A percentile compares a stretch with the other conserved stretches of the same genome.
Evolutionary conservation across 495 filamentous ascomycete species (phyloP).

Genomic region (Aspergillus baeticus): DNA sequence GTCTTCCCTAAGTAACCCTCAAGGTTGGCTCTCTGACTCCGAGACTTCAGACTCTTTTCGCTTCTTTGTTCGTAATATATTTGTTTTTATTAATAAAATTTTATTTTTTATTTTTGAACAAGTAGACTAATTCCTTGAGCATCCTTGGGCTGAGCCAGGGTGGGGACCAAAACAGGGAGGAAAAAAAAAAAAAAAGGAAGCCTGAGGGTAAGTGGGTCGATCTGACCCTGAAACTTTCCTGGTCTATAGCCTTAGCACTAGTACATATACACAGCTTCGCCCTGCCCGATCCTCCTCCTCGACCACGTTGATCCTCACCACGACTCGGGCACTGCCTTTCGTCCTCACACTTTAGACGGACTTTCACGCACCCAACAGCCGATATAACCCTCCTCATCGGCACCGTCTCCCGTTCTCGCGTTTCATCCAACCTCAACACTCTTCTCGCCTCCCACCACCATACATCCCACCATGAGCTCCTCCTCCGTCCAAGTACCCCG

Average conservation of each 20-base stretch:
- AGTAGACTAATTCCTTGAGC: constrained; percentile 1
- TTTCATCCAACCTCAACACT: neutral
- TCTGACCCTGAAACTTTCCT: constrained; percentile 27
- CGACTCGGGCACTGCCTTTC: neutral
- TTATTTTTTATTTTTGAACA: constrained; percentile 6
- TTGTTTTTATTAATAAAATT: neutral
- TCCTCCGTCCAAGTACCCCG: constrained; percentile 40
- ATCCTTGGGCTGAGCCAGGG: constrained; percentile 7
- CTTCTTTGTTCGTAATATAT: neutral
- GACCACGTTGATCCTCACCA: neutral
- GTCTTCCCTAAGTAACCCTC: no score
- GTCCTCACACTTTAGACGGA: neutral
- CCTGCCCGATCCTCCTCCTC: constrained; percentile 1
- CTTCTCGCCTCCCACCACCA: neutral
- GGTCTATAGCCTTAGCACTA: constrained; percentile 10
- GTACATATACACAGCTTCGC: constrained; percentile 17
- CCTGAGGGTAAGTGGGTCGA: constrained; percentile 25
- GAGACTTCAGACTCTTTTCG: neutral
- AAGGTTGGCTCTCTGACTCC: no score
- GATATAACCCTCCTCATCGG: neutral
- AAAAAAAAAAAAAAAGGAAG: constrained; percentile 13
- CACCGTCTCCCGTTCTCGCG: neutral
- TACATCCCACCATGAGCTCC: constrained; percentile 33
- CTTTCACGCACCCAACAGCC: neutral
- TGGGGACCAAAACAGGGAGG: constrained; percentile 15